Percentiles rank a stretch among this genome's conserved stretches.
These are phyloP conservation scores for Rhodotorula sphaerocarpa DNA, from an alignment of 768 basidiomycete species.

Conservation along the genomic window DNA sequence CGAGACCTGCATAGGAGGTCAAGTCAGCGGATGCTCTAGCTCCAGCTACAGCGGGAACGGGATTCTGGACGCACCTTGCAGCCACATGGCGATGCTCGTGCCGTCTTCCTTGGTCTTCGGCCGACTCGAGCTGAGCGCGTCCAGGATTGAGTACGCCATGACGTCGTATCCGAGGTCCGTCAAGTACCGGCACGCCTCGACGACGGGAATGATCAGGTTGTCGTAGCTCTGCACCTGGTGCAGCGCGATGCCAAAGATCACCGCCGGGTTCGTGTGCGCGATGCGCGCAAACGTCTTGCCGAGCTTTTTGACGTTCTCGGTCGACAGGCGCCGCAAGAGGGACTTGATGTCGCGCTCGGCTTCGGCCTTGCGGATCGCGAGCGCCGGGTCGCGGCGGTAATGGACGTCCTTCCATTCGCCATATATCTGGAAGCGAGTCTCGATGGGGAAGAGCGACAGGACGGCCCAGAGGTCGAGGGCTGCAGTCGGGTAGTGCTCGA, in stretches of 20 bases:
- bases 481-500: constrained; percentile 75
- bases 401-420: constrained; percentile 80
- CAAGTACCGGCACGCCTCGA: constrained; percentile 78
- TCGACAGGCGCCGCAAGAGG: constrained; percentile 60
- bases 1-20: constrained; percentile 57
- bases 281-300: constrained; percentile 84
- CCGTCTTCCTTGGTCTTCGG: constrained; percentile 82
- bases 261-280: constrained; percentile 85
- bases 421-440: constrained; percentile 79
- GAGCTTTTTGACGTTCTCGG: constrained; percentile 63
- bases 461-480: constrained; percentile 90
- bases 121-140: constrained; percentile 73
- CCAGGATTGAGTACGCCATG: constrained; percentile 74
- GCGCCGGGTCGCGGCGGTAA: constrained; percentile 68
- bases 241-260: constrained; percentile 79
- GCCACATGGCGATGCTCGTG: constrained; percentile 80
- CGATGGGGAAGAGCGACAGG: constrained; percentile 66
- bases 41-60: constrained; percentile 22
- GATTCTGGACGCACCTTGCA: constrained; percentile 69
- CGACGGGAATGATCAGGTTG: constrained; percentile 79
- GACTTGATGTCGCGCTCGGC: constrained; percentile 81
- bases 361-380: constrained; percentile 69
- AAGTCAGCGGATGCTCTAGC: not conserved
- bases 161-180: constrained; percentile 93
- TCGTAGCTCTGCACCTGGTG: constrained; percentile 94